Base-by-base conservation (phyloP, 75 land plant genomes). In the Pinus taeda region DNA sequence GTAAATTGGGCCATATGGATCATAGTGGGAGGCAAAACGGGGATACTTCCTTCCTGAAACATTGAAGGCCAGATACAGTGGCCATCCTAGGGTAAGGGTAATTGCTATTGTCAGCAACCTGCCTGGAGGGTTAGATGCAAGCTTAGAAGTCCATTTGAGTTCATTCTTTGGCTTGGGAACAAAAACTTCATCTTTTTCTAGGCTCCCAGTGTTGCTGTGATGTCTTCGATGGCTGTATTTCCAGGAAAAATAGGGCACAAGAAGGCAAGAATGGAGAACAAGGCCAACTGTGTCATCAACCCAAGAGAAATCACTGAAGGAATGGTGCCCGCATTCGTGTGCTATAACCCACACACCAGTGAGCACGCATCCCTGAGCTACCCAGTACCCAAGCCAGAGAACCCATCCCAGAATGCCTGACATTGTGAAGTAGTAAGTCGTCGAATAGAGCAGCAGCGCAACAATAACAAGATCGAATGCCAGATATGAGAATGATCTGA, bases 211-310 rank as follows among this genome's bases (percentile, higher is more conserved):
- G 87, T 93, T 93, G 66, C 85, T 83, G 73, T 93, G 94, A 84
- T 93, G 96, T 53, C 94, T 75, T 36, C 92, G 83, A 81, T 93
- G 96, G 61, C 83, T 83, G 80, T 80, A 83, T 74, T 93, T 93
- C 94, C 90, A 93, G 1, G 96, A 93, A 78, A 93, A 93, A 83
- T 89, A 93, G 13, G 96, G 92, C 60, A 93, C 94, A 56, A 93
- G 77, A 53, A 92, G 79, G 29, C 30, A 76, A 3, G 90, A 92
- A 73, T 92, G 94, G 55, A 88, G 79, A 64, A 92, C 42, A 12
- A 92, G 71, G 3, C 90, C 93, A 14, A 90, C 87, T 1, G 70
- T 65, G 80, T 90, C 92, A 59, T 91, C 88, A 24, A 92, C 67
- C 78, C 74, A 59, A 57, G 75, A 37, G 80, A 79, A 84, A 73